Percentiles rank a stretch among this genome's conserved stretches.
Evolutionary conservation across 2,329 filamentous ascomycete genomes (phyloP).

Genomic region (Dothiorella sarmentorum): DNA sequence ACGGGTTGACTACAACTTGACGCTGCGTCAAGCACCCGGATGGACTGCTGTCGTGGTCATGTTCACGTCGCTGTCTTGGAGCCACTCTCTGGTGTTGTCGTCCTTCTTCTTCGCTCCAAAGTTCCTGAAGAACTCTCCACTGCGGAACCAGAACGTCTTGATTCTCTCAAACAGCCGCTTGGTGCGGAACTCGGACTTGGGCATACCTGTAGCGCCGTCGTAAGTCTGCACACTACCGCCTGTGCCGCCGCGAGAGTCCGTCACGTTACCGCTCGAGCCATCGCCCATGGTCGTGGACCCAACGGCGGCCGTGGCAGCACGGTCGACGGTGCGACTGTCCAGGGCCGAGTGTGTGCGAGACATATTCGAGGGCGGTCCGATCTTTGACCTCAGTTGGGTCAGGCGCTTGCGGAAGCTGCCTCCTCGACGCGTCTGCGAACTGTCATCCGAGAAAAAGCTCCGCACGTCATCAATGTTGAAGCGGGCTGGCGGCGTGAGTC

Average conservation of each 20-base stretch:
- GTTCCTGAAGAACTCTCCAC: conserved; percentile 24
- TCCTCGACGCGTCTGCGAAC: conserved; percentile 22
- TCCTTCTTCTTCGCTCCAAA: conserved; percentile 24
- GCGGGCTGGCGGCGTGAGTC: conserved; percentile 41
- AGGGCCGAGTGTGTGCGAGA: conserved; percentile 20
- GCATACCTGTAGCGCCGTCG: conserved; percentile 35
- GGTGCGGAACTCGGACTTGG: conserved; percentile 39
- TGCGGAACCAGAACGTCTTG: conserved; percentile 32
- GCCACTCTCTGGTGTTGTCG: conserved; percentile 8
- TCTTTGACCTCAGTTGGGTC: conserved; percentile 27
- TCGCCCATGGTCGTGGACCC: background rate
- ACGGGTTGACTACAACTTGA: background rate
- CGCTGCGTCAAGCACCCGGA: background rate
- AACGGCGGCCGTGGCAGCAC: background rate
- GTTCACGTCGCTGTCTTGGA: conserved; percentile 17
- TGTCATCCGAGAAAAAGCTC: conserved; percentile 44
- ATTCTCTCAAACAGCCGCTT: conserved; percentile 40
- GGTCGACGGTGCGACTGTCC: conserved; percentile 8
- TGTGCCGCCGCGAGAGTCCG: background rate
- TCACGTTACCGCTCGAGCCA: background rate
- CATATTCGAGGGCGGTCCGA: conserved; percentile 15
- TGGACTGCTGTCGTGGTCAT: background rate
- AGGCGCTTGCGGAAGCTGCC: conserved; percentile 35
- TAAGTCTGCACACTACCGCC: conserved; percentile 8
- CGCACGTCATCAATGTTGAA: conserved; percentile 39